A percentile compares a stretch with the other conserved stretches of the same genome.
Conservation (phyloP, 192 early-diverging fungal genomes). For the Umbelopsis sp. region DNA sequence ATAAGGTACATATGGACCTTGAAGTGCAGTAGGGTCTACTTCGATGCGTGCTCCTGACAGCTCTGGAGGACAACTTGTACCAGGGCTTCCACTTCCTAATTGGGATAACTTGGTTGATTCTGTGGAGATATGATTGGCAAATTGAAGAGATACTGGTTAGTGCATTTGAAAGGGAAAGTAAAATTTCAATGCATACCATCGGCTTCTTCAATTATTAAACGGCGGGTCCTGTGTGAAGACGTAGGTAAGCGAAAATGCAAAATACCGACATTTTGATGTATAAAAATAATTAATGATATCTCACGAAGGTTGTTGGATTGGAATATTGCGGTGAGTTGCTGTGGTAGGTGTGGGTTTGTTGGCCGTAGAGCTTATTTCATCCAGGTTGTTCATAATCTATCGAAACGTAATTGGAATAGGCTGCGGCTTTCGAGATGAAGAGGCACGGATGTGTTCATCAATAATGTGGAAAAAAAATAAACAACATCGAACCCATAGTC, state of each 20-base stretch:
- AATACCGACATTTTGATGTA: background rate
- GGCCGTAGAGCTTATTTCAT: background rate
- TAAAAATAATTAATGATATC: background rate
- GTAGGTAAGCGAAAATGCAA: background rate
- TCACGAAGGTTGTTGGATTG: background rate
- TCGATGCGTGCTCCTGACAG: background rate
- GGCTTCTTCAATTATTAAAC: background rate
- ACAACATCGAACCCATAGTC: background rate
- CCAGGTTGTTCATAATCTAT: background rate
- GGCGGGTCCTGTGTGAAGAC: background rate
- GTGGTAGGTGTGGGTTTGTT: background rate
- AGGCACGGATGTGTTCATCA: background rate
- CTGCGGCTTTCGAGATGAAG: background rate
- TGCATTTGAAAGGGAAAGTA: background rate
- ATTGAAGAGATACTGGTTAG: background rate
- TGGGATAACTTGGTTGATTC: background rate
- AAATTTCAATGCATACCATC: background rate
- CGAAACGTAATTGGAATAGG: background rate
- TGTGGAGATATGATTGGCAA: background rate
- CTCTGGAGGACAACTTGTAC: background rate
- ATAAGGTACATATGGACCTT: conserved; percentile 64
- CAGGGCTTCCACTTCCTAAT: background rate
- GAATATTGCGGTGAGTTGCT: background rate
- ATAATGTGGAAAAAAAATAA: background rate
- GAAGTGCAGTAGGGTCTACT: background rate